Percentiles rank a stretch among this genome's conserved stretches.
Conservation (phyloP, 306 rosid species). For the Vachellia pachyceras region DNA sequence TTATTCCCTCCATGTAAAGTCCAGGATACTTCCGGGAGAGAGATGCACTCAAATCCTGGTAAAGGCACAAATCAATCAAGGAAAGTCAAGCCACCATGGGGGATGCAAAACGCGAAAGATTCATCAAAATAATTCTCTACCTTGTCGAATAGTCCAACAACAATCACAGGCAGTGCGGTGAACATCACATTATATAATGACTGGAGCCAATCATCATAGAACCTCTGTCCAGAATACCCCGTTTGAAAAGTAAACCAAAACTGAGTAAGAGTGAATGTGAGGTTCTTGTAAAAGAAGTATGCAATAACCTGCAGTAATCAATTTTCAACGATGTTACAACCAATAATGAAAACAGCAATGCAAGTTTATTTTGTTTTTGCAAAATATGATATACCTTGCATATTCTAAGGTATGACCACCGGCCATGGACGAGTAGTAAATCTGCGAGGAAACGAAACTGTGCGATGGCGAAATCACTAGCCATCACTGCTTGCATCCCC, state of each 20-base stretch:
- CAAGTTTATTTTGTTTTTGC: conserved; percentile 8
- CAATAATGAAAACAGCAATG: conserved; percentile 20
- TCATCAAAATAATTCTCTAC: conserved; percentile 50
- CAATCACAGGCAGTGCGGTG: conserved; percentile 92
- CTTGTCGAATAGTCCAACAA: conserved; percentile 95
- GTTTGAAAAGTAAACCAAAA: conserved; percentile 99
- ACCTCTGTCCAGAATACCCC: conserved; percentile 98
- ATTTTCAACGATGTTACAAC: conserved; percentile 29
- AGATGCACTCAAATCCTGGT: conserved; percentile 92
- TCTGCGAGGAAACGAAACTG: conserved; percentile 96
- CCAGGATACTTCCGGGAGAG: conserved; percentile 95
- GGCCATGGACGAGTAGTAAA: conserved; percentile 98
- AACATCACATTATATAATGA: conserved; percentile 91
- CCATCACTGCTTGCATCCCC: conserved; percentile 99
- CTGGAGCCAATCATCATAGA: conserved; percentile 97
- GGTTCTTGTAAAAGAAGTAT: conserved; percentile 98
- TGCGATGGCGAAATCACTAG: conserved; percentile 98
- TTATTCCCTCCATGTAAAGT: conserved; percentile 87
- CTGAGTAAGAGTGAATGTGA: conserved; percentile 93
- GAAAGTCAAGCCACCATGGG: neutral
- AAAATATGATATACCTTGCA: conserved; percentile 75
- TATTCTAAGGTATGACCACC: conserved; percentile 96
- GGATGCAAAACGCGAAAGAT: neutral
- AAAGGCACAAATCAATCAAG: conserved; percentile 32
- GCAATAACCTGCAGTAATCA: conserved; percentile 75